Evolutionary conservation across 305 asterid species (phyloP).

Genomic region (Fraxinus greggii): DNA sequence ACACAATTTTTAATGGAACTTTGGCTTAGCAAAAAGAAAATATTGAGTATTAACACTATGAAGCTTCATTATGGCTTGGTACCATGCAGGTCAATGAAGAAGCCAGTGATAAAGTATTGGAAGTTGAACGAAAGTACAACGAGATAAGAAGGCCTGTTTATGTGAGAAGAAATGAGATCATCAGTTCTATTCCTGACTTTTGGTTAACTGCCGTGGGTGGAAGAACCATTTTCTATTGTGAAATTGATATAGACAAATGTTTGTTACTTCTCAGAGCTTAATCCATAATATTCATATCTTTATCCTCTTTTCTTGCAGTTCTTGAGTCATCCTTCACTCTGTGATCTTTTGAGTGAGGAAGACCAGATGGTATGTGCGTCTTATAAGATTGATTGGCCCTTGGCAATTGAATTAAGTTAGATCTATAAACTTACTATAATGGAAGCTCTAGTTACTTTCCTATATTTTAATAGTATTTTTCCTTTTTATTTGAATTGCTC

Average conservation of each 20-base stretch:
- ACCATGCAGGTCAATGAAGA: constrained; percentile 50
- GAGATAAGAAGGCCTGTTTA: constrained; percentile 50
- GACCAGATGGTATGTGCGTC: constrained; percentile 49
- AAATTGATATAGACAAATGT: constrained; percentile 12
- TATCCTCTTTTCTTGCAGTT: constrained; percentile 40
- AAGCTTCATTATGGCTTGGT: constrained; percentile 18
- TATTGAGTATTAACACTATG: not conserved
- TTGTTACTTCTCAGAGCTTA: not conserved
- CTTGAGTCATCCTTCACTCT: constrained; percentile 54
- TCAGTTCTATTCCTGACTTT: constrained; percentile 55
- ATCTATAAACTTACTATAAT: not conserved
- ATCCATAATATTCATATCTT: constrained; percentile 6
- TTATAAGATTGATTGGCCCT: constrained; percentile 1
- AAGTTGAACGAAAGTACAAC: constrained; percentile 48
- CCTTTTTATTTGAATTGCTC: not conserved
- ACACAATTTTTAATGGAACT: not conserved
- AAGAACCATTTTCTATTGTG: constrained; percentile 9
- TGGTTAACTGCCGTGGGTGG: constrained; percentile 61
- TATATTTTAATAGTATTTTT: not conserved
- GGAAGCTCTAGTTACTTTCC: not conserved
- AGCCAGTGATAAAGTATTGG: constrained; percentile 42
- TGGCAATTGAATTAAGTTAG: constrained; percentile 15
- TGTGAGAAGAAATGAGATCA: constrained; percentile 40
- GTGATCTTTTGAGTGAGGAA: constrained; percentile 43
- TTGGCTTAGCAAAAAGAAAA: not conserved